A percentile compares a stretch with the other conserved stretches of the same genome.
phyloP scores from a whole-genome alignment of 2,329 filamentous ascomycete genomes.

The Xylariales sp. region DNA sequence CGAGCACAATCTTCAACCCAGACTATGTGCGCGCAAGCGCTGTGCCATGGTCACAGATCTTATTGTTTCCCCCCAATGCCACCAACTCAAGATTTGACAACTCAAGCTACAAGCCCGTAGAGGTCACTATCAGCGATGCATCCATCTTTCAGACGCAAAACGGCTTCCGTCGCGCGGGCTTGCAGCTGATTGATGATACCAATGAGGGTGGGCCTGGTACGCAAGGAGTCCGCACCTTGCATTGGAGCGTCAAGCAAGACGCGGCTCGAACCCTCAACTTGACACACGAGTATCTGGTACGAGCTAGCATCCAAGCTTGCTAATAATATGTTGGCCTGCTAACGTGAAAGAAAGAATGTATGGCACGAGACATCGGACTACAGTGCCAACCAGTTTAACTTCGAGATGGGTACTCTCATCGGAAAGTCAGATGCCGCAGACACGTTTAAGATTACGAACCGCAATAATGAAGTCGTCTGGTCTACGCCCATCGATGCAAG shows the following conservation, averaged over 20 bases:
- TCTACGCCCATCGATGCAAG: constrained; percentile 36
- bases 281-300: constrained; percentile 28
- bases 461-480: constrained; percentile 34
- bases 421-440: constrained; percentile 31
- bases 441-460: constrained; percentile 38
- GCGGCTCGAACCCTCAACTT: constrained; percentile 23
- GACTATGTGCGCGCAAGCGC: constrained; percentile 23
- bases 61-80: constrained; percentile 23
- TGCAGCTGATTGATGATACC: constrained; percentile 37
- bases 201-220: constrained; percentile 33
- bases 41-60: constrained; percentile 22
- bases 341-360: constrained; percentile 24
- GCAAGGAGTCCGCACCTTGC: constrained; percentile 24
- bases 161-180: constrained; percentile 40
- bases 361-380: constrained; percentile 24
- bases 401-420: constrained; percentile 27
- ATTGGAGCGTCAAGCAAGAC: constrained; percentile 28
- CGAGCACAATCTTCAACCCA: constrained; percentile 24
- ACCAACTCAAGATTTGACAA: constrained; percentile 35
- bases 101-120: constrained; percentile 31
- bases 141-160: constrained; percentile 41
- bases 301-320: not conserved
- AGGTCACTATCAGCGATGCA: constrained; percentile 39
- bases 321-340: not conserved
- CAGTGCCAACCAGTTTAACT: constrained; percentile 31